Evolutionary conservation across 2,329 filamentous ascomycete genomes (phyloP), one percentile per base, ranked within the genome.

Genomic region (Lachnellula hyalina): DNA sequence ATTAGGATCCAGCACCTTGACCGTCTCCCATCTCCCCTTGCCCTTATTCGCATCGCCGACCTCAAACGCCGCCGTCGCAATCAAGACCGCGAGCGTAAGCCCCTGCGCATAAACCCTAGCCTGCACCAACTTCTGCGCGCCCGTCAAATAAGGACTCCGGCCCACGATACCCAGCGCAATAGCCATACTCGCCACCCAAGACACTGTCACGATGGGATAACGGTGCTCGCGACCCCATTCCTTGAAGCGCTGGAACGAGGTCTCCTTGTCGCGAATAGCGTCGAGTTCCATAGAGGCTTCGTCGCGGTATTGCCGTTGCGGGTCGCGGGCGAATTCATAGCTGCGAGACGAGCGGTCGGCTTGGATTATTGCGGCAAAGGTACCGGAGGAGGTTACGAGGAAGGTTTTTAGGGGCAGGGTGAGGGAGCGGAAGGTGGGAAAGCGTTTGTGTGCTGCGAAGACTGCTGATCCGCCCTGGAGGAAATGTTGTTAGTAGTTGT

Each of bases 401-500:
- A 97, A 99, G 52, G 90, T 79, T 64, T 90, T 89, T 80, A 99
- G 91, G 17, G 91, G 94, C 0, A 96, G 69, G 0, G 93, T 96
- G 58, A 99, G 85, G 62, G 79, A 74, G 63, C 89, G 85, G 78
- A 97, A 89, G 65, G 84, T 84, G 48, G 84, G 78, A 72, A 87
- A 96, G 67, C 91, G 86, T 59, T 77, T 77, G 51, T 65, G 59
- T 15, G 87, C 90, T 50, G 75, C 72, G n/a, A 82, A 59, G 23
- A 96, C 86, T 67, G 85, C 90, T 28, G 78, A 77, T 49, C 56
- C 55, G 53, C 66, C 66, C 66, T 68, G 54, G 17, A 12, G 8
- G 21, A 6, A 19, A 14, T 45, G 59, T 47, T 57, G 54, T 36
- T 54, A 47, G 11, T 21, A 28, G 28, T 40, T 15, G 45, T 47